phyloP scores from a whole-genome alignment of 257 asterid genomes.

The Nicotiana obtusifolia region DNA sequence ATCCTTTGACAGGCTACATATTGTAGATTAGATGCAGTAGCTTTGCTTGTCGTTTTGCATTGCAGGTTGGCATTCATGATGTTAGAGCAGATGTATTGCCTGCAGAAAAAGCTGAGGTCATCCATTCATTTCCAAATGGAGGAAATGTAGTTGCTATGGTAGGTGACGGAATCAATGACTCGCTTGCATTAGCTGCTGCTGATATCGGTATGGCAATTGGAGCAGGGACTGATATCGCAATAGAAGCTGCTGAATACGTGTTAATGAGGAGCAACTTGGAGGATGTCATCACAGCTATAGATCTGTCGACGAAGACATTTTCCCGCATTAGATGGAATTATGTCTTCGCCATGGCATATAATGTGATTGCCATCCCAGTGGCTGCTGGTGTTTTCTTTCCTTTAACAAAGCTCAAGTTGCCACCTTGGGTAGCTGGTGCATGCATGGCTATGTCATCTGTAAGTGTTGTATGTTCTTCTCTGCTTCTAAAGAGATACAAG shows the following conservation, averaged over 20 bases:
- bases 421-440: slow-evolving; percentile 98
- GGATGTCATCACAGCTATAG: slow-evolving; percentile 93
- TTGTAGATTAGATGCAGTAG: not conserved
- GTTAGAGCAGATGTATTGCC: slow-evolving; percentile 99
- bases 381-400: slow-evolving; percentile 92
- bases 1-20: not conserved
- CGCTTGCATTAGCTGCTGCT: slow-evolving; percentile 97
- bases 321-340: slow-evolving; percentile 74
- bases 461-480: slow-evolving; percentile 90
- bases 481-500: slow-evolving; percentile 81
- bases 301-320: slow-evolving; percentile 83
- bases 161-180: slow-evolving; percentile 97
- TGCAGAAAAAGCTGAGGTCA: slow-evolving; percentile 89
- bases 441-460: slow-evolving; percentile 98
- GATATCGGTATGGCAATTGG: slow-evolving; percentile 99
- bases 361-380: slow-evolving; percentile 73
- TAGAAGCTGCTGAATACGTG: slow-evolving; percentile 98
- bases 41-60: not conserved
- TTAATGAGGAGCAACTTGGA: slow-evolving; percentile 88
- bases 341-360: slow-evolving; percentile 79
- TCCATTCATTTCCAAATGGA: slow-evolving; percentile 66
- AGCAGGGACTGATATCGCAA: slow-evolving; percentile 96
- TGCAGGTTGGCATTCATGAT: slow-evolving; percentile 88
- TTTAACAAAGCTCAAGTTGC: slow-evolving; percentile 53
- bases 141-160: slow-evolving; percentile 94